These are phyloP conservation scores for Saturnispora mendoncae DNA, from an alignment of 805 yeast species.

Conservation along the genomic window DNA sequence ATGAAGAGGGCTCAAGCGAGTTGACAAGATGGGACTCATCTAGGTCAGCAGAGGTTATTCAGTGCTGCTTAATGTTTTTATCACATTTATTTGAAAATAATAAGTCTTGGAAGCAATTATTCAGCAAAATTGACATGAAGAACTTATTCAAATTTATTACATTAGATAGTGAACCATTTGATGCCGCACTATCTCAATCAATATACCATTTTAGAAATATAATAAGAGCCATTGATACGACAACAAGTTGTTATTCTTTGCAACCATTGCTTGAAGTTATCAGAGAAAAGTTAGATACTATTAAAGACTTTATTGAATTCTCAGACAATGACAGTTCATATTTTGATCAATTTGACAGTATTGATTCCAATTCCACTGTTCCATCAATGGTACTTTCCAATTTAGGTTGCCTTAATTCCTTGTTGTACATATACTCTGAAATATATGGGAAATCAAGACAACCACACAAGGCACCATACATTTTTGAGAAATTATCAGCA, in stretches of 20 bases:
- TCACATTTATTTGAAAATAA: slow-evolving; percentile 46
- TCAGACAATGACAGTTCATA: slow-evolving; percentile 28
- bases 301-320: slow-evolving; percentile 24
- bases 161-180: slow-evolving; percentile 50
- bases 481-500: slow-evolving; percentile 34
- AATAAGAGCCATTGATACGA: slow-evolving; percentile 48
- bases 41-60: slow-evolving; percentile 38
- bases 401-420: slow-evolving; percentile 33
- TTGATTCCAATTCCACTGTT: slow-evolving; percentile 17
- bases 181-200: slow-evolving; percentile 47
- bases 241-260: slow-evolving; percentile 41
- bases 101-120: slow-evolving; percentile 37
- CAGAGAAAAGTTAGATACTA: slow-evolving; percentile 10
- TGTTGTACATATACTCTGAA: slow-evolving; percentile 45
- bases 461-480: slow-evolving; percentile 35
- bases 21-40: slow-evolving; percentile 47
- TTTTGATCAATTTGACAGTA: slow-evolving; percentile 29
- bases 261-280: slow-evolving; percentile 17
- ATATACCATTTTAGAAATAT: slow-evolving; percentile 45
- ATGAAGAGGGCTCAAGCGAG: slow-evolving; percentile 34
- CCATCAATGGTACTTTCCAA: slow-evolving; percentile 31
- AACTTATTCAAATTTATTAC: slow-evolving; percentile 42
- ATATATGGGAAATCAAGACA: slow-evolving; percentile 42
- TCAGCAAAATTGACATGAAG: slow-evolving; percentile 32
- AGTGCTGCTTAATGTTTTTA: slow-evolving; percentile 41